Base-by-base conservation (phyloP, 2,329 filamentous ascomycete species). In the Onygenales sp. region DNA sequence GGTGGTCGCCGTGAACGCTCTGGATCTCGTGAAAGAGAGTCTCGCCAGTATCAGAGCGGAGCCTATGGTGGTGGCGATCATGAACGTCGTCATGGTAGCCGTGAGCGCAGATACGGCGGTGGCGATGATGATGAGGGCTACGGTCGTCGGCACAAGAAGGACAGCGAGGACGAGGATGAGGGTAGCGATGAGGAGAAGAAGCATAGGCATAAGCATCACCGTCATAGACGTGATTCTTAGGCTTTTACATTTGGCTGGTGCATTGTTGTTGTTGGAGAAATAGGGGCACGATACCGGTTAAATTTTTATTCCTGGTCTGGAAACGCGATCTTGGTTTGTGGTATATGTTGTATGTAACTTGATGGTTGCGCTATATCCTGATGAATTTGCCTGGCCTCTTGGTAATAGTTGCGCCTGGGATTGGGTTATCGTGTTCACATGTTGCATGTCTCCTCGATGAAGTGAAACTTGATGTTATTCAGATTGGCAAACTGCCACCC, bases 1-100 rank as follows among this genome's bases (percentile, higher is more conserved):
- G 35, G 55, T 5, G 32, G 53, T 17, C 45, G 35, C 14, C 54
- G 53, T 45, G 53, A 52, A 33, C 54, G 51, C n/a, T 47, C 33
- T 32, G 38, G 52, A 14, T 44, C 44, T 10, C 31, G 43, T 17
- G 54, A 54, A 43, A 39, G 54, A 38, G 48, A 58, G 17, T 42
- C 49, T 10, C 52, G 54, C 14, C 53, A 54, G n/a, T 56, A 59
- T 43, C 41, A 52, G 38, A 52, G 54, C 35, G 51, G 54, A 11
- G 39, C 45, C 17, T 44, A 58, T 49, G 56, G 50, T 21, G 48
- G 59, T 45, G 60, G 41, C 6, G 57, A 61, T n/a, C 5, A 31
- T 41, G 52, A 55, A 9, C 54, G 57, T 14, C 58, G 57, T 17
- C 57, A 58, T 50, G 60, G 60, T 14, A 61, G 61, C 51, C 56